These are phyloP conservation scores for Capsicum pubescens DNA, from an alignment of 257 asterid genomes.

Conservation along the genomic window DNA sequence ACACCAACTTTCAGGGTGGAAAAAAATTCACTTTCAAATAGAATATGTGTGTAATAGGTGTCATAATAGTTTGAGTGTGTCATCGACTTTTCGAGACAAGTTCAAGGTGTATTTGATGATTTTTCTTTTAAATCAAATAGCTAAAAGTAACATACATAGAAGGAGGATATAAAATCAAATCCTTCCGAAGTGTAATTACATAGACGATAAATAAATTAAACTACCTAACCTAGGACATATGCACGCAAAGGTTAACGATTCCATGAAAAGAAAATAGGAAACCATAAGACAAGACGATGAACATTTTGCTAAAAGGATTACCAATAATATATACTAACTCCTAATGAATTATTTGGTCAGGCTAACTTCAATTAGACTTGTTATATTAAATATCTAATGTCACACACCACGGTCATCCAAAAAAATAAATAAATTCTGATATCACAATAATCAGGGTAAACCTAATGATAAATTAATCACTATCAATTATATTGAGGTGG, in stretches of 20 bases:
- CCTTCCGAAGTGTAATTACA: background rate
- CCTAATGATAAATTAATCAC: background rate
- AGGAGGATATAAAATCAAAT: background rate
- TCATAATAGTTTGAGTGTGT: too few relatives aligned
- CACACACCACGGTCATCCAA: too few relatives aligned
- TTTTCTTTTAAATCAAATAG: background rate
- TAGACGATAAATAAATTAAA: background rate
- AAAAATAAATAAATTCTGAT: too few relatives aligned
- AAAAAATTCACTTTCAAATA: too few relatives aligned
- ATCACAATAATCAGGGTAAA: background rate
- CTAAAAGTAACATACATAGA: background rate
- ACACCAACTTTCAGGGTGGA: too few relatives aligned
- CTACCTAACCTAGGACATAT: background rate
- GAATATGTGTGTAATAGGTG: too few relatives aligned
- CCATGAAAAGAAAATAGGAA: slow-evolving; percentile 9
- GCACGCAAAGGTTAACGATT: background rate
- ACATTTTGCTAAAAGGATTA: background rate
- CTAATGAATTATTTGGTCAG: background rate
- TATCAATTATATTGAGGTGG: background rate
- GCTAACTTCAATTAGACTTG: background rate
- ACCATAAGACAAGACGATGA: background rate
- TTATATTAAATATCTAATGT: background rate
- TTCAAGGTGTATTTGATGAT: too few relatives aligned
- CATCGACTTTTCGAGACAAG: too few relatives aligned
- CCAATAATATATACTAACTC: too few relatives aligned